A percentile compares a stretch with the other conserved stretches of the same genome.
These are phyloP conservation scores for Kwoniella botswanensis DNA, from an alignment of 768 basidiomycete species.

Conservation along the genomic window DNA sequence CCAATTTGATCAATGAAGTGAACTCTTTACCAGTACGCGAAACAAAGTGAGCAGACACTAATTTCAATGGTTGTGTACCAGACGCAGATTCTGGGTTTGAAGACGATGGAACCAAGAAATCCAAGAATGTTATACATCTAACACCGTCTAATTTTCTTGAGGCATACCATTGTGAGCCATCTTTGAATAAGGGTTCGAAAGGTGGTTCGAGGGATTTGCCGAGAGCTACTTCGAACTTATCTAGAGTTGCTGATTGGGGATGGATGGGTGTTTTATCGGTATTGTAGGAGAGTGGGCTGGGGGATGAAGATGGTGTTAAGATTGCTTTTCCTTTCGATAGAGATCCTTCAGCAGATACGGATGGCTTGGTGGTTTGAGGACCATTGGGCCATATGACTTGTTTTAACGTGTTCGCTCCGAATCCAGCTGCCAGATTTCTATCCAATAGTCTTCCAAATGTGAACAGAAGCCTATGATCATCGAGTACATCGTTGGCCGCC, in stretches of 20 bases:
- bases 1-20: conserved; percentile 38
- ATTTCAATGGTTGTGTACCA: neutral
- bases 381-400: conserved; percentile 33
- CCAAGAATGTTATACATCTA: conserved; percentile 44
- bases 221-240: conserved; percentile 35
- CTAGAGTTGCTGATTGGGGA: conserved; percentile 10
- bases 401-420: conserved; percentile 43
- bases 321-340: too few relatives aligned
- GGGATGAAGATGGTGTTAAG: neutral
- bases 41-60: conserved; percentile 33
- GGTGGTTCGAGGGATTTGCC: conserved; percentile 51
- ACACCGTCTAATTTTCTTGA: conserved; percentile 57
- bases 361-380: too few relatives aligned
- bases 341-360: too few relatives aligned
- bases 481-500: conserved; percentile 22
- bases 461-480: conserved; percentile 20
- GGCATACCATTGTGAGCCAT: conserved; percentile 44
- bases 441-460: conserved; percentile 50
- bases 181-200: conserved; percentile 31
- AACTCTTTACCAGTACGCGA: conserved; percentile 51
- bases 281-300: neutral
- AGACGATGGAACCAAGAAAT: conserved; percentile 33
- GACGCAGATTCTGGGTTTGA: neutral
- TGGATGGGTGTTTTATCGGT: conserved; percentile 15
- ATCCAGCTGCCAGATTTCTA: conserved; percentile 53